phyloP scores from a whole-genome alignment of 2,329 filamentous ascomycete genomes.

The Pochonia chlamydosporia region DNA sequence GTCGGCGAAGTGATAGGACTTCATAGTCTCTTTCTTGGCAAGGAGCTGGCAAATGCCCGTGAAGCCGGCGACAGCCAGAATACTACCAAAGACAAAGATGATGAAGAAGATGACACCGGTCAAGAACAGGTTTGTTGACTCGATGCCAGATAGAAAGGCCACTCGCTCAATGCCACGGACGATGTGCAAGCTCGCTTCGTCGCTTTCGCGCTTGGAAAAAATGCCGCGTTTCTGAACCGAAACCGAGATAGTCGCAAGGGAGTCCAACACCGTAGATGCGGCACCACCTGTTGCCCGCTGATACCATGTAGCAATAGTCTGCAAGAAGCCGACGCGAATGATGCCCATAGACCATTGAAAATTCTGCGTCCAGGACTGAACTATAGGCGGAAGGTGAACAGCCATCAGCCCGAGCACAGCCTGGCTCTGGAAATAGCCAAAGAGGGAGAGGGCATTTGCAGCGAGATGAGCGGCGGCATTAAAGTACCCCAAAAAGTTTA shows the following conservation, averaged over 20 bases:
- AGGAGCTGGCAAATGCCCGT: conserved; percentile 75
- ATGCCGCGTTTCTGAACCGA: conserved; percentile 64
- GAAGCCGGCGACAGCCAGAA: conserved; percentile 68
- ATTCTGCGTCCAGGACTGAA: conserved; percentile 91
- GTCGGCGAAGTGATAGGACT: conserved; percentile 79
- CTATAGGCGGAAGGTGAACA: conserved; percentile 78
- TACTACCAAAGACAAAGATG: conserved; percentile 71
- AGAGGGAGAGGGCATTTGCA: conserved; percentile 85
- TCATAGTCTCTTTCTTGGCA: conserved; percentile 70
- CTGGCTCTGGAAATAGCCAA: conserved; percentile 90
- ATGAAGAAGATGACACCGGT: conserved; percentile 87
- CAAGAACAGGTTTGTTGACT: conserved; percentile 88
- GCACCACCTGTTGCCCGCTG: conserved; percentile 87
- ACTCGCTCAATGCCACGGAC: conserved; percentile 85
- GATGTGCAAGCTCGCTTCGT: conserved; percentile 35
- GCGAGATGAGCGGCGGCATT: conserved; percentile 94
- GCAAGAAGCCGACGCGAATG: conserved; percentile 80
- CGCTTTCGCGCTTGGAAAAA: no score
- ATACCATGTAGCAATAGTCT: conserved; percentile 90
- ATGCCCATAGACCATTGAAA: conserved; percentile 99
- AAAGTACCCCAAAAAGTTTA: conserved; percentile 84
- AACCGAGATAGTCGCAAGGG: conserved; percentile 70
- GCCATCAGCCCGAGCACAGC: conserved; percentile 84
- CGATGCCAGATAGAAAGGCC: conserved; percentile 69
- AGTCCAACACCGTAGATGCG: conserved; percentile 71